phyloP scores from a whole-genome alignment of 148 eudicot species.

The Polygonum maritimum region DNA sequence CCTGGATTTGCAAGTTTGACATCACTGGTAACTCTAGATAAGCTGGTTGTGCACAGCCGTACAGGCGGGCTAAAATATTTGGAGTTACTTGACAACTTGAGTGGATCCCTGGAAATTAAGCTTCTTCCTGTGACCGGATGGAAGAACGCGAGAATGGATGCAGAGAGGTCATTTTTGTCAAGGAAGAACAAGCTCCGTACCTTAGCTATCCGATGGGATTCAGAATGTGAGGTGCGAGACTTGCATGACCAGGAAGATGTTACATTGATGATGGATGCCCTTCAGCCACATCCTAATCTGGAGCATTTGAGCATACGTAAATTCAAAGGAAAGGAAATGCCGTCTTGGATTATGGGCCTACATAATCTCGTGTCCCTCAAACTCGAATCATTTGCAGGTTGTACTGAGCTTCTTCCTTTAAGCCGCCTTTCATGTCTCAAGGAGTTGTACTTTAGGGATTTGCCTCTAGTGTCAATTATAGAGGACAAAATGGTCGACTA shows the following conservation, averaged over 20 bases:
- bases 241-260: not conserved
- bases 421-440: not conserved
- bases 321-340: not conserved
- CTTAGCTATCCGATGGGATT: not conserved
- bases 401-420: not conserved
- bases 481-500: not conserved
- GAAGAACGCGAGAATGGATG: not conserved
- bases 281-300: not conserved
- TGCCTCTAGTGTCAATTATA: not conserved
- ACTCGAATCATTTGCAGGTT: not conserved
- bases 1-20: conserved; percentile 4
- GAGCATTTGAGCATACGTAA: not conserved
- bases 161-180: not conserved
- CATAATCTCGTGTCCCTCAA: not conserved
- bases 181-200: not conserved
- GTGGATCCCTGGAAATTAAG: not conserved
- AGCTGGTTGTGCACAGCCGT: not conserved
- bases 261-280: not conserved
- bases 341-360: not conserved
- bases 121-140: not conserved
- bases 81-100: not conserved
- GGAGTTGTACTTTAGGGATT: not conserved
- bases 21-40: not conserved
- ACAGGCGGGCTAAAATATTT: not conserved
- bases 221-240: not conserved